Evolutionary conservation across 768 basidiomycete genomes (phyloP).

Genomic region (Trametes coccinea): DNA sequence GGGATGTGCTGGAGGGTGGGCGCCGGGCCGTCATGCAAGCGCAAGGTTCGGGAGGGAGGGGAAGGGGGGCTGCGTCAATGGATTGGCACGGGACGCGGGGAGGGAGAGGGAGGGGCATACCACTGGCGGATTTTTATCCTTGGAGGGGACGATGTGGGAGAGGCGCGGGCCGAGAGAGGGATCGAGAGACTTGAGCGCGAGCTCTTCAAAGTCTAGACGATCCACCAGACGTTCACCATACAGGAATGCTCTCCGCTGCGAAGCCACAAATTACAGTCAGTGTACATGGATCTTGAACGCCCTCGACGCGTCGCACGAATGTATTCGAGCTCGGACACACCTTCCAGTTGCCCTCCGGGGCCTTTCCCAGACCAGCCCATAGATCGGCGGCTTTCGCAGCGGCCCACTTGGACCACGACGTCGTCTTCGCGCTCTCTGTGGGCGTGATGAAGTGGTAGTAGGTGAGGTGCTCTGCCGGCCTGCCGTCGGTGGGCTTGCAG

Average conservation of each 20-base stretch:
- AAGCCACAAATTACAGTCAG: conserved; percentile 37
- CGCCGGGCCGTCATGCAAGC: neutral
- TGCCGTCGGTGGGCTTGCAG: conserved; percentile 15
- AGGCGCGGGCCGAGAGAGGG: conserved; percentile 60
- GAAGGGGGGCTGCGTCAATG: conserved; percentile 23
- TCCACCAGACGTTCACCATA: conserved; percentile 70
- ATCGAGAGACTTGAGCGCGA: conserved; percentile 71
- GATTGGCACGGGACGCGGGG: conserved; percentile 16
- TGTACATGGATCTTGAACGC: neutral
- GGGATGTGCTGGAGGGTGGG: conserved; percentile 47
- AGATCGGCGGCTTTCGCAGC: conserved; percentile 51
- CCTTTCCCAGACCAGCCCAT: conserved; percentile 72
- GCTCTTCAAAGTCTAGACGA: conserved; percentile 78
- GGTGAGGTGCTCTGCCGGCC: conserved; percentile 31
- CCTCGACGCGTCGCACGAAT: neutral
- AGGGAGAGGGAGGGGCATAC: conserved; percentile 14
- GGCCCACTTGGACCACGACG: conserved; percentile 49
- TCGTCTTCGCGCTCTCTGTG: conserved; percentile 29
- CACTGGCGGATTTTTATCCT: conserved; percentile 18
- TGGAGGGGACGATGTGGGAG: conserved; percentile 18
- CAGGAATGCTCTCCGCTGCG: conserved; percentile 58
- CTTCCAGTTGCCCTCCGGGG: conserved; percentile 69
- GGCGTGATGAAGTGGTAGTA: conserved; percentile 45
- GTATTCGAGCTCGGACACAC: conserved; percentile 39
- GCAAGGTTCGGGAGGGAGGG: neutral